These are phyloP conservation scores for Bothriochloa decipiens DNA, from an alignment of 176 grass and related monocot species.

Conservation along the genomic window DNA sequence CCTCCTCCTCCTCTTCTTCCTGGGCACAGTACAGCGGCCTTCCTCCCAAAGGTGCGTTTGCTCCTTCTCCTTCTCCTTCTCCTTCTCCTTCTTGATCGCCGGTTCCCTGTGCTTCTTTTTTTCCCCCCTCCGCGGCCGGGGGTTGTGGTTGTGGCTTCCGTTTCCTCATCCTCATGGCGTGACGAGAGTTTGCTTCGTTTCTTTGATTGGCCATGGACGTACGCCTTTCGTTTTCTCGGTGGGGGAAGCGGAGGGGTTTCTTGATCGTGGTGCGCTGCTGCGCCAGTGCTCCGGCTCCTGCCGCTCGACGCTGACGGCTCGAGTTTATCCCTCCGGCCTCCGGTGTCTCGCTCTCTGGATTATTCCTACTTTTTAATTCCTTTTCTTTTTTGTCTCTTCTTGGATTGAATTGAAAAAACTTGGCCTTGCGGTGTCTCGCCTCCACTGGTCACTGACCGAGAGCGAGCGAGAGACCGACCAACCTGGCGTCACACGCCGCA, in stretches of 20 bases:
- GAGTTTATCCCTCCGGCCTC: background rate
- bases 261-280: conserved; percentile 17
- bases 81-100: background rate
- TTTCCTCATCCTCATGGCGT: conserved; percentile 7
- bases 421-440: background rate
- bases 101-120: background rate
- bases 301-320: conserved; percentile 3
- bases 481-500: background rate
- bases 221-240: background rate
- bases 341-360: background rate
- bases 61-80: background rate
- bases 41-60: background rate
- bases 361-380: background rate
- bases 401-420: background rate
- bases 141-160: conserved; percentile 2
- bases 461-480: background rate
- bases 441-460: conserved; percentile 7
- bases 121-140: background rate
- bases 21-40: background rate
- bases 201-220: background rate
- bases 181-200: background rate
- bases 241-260: background rate
- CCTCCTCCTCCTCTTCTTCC: background rate
- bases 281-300: background rate
- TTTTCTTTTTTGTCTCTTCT: conserved; percentile 25